These are phyloP conservation scores for Aristolochia fimbriata DNA, from an alignment of 164 flowering plant genomes.

Conservation along the genomic window DNA sequence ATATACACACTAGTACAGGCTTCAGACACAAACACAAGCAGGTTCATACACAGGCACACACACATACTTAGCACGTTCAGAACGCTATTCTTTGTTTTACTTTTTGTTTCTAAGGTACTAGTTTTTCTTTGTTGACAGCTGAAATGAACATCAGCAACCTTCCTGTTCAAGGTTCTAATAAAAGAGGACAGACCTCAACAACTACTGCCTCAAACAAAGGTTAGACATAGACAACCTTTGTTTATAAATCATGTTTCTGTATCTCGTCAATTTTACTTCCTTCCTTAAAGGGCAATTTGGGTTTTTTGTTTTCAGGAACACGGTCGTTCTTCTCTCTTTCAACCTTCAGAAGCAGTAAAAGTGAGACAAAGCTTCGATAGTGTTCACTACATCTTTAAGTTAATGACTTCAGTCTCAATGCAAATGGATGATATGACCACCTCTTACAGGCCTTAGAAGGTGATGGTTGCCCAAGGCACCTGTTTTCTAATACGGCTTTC, in stretches of 20 bases:
- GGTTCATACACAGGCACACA: too few relatives aligned
- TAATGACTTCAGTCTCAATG: too few relatives aligned
- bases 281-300: not conserved
- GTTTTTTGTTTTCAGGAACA: conserved; percentile 38
- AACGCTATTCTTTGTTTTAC: not conserved
- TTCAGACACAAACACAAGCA: not conserved
- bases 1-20: not conserved
- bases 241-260: not conserved
- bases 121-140: conserved; percentile 21
- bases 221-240: conserved; percentile 6
- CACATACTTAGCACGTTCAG: too few relatives aligned
- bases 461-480: conserved; percentile 8
- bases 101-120: not conserved
- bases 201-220: conserved; percentile 52
- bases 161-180: conserved; percentile 24
- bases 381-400: not conserved
- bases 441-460: not conserved
- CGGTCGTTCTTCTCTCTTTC: conserved; percentile 91
- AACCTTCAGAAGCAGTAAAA: conserved; percentile 75
- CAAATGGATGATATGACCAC: too few relatives aligned
- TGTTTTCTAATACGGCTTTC: conserved; percentile 1
- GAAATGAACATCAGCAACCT: conserved; percentile 32
- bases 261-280: not conserved
- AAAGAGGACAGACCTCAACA: conserved; percentile 34
- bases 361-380: conserved; percentile 32